Evolutionary conservation across 164 flowering plant species (phyloP).

Genomic region (Macadamia integrifolia): DNA sequence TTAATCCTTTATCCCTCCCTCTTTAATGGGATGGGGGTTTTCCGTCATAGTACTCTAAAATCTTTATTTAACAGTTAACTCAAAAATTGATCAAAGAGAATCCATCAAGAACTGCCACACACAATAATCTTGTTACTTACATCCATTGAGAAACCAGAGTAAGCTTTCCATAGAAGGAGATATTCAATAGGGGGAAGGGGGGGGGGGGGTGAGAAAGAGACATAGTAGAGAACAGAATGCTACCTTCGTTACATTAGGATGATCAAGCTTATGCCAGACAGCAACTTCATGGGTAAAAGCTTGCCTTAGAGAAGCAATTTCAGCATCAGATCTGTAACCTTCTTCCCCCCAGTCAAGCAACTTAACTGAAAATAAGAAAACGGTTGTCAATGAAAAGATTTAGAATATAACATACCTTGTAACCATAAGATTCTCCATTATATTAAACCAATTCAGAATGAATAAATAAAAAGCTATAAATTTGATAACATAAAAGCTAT

Average conservation of each 20-base stretch:
- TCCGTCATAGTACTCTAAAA: too few relatives aligned
- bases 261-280: slow-evolving; percentile 99
- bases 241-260: slow-evolving; percentile 98
- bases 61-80: too few relatives aligned
- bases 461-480: background rate
- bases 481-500: background rate
- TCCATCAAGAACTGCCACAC: too few relatives aligned
- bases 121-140: background rate
- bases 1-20: too few relatives aligned
- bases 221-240: background rate
- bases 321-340: slow-evolving; percentile 83
- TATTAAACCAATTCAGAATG: background rate
- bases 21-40: too few relatives aligned
- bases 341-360: slow-evolving; percentile 98
- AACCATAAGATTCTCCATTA: background rate
- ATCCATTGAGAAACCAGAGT: background rate
- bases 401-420: background rate
- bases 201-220: background rate
- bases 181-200: too few relatives aligned
- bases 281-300: slow-evolving; percentile 92
- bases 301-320: slow-evolving; percentile 64
- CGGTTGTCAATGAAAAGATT: background rate
- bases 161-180: background rate
- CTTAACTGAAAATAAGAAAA: slow-evolving; percentile 48
- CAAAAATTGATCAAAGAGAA: too few relatives aligned